Evolutionary conservation across 768 basidiomycete genomes (phyloP), one percentile per base, ranked within the genome.

Genomic region (Phylloporus scabripes): DNA sequence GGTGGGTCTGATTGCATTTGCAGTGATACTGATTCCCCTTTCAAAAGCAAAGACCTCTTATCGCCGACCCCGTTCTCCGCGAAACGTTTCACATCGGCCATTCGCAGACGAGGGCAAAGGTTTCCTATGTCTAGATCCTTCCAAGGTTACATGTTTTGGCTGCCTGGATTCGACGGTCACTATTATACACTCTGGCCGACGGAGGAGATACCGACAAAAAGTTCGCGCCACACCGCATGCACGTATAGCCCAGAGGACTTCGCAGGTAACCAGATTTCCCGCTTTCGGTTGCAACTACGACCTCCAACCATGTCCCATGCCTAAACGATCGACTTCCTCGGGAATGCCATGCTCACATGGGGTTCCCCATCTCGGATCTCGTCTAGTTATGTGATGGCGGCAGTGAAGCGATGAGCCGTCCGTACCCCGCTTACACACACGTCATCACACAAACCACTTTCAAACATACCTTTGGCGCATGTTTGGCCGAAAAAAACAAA

Each of bases 391-490:
- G 33, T 4, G n/a, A 15, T n/a, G 17, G 15, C 33, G 44, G 24
- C 20, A 45, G 32, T 21, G 20, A 12, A n/a, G 12, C n/a, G n/a
- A 17, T 15, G 7, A 29, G 10, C 4, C 17, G 26, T 17, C 41
- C n/a, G 5, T 23, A 26, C n/a, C n/a, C 4, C 37, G 12, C 17
- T 5, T n/a, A 15, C 23, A 3, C 28, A 9, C 17, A 17, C 28
- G 24, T 42, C 9, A 26, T 40, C 23, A 18, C 17, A 4, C 26
- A 23, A 29, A 11, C 29, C 18, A 43, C 29, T 12, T 43, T 29
- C 10, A 5, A 9, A 38, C 45, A 44, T 61, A 48, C 36, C 31
- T 43, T 49, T 38, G 29, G 49, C 50, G 60, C 60, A 56, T 55
- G 55, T 61, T 48, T 47, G 37, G 42, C 36, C 7, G 8, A 26